Conservation (phyloP, 1,284 basidiomycete species). For the Leccinum colubrinum region DNA sequence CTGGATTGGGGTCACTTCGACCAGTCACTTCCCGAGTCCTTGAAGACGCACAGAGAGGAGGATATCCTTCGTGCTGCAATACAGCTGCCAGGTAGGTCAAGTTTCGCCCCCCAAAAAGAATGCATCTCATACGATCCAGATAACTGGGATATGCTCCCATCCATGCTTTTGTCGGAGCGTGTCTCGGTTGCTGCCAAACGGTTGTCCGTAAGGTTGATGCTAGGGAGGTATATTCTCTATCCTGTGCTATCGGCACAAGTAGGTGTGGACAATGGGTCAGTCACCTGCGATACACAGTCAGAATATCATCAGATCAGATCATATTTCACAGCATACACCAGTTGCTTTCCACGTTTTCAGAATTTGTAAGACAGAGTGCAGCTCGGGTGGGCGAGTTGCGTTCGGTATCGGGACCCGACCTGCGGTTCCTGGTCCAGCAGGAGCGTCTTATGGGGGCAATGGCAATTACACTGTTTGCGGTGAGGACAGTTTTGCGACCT, state of each 20-base stretch:
- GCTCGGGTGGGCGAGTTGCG: conserved; percentile 11
- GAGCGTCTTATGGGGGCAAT: conserved; percentile 49
- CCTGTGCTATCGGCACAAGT: conserved; percentile 27
- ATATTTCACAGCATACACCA: conserved; percentile 17
- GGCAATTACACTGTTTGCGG: conserved; percentile 53
- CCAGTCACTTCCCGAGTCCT: conserved; percentile 25
- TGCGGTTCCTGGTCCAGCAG: conserved; percentile 25
- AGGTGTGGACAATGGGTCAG: conserved; percentile 20
- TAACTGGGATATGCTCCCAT: conserved; percentile 46
- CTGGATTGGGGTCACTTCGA: conserved; percentile 17
- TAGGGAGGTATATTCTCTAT: conserved; percentile 53
- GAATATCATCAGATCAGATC: not conserved
- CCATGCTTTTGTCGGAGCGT: conserved; percentile 43
- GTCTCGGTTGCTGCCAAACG: conserved; percentile 60
- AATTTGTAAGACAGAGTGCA: conserved; percentile 24
- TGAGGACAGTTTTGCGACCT: conserved; percentile 28
- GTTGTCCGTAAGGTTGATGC: conserved; percentile 50
- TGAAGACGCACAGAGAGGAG: conserved; percentile 44
- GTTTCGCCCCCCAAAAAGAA: not conserved
- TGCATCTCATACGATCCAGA: conserved; percentile 31
- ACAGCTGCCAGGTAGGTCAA: conserved; percentile 58
- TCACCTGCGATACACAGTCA: conserved; percentile 2
- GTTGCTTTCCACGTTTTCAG: conserved; percentile 19
- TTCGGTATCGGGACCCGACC: conserved; percentile 3
- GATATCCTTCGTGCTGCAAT: conserved; percentile 54